Conservation (phyloP, 2,329 filamentous ascomycete genomes). For the Raffaelea arxii region DNA sequence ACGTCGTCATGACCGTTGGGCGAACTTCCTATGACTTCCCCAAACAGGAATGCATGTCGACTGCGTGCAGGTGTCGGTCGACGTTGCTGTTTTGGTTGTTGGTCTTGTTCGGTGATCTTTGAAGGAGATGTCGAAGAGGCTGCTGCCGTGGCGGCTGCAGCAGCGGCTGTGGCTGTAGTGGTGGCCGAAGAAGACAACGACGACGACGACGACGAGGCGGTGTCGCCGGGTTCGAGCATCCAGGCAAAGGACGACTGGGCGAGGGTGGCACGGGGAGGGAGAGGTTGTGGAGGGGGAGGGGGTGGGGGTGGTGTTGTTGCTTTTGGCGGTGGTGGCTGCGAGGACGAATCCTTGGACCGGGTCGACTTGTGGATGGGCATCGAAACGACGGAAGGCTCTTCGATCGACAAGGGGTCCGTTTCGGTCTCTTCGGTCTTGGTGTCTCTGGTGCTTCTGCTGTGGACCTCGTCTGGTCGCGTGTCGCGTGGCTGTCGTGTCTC, state of each 20-base stretch:
- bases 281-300: slow-evolving; percentile 18
- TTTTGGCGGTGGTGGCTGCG: slow-evolving; percentile 1
- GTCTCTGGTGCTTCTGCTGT: neutral
- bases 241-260: slow-evolving; percentile 70
- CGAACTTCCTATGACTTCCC: slow-evolving; percentile 31
- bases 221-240: slow-evolving; percentile 61
- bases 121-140: neutral
- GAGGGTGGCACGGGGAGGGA: slow-evolving; percentile 54
- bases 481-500: too few species aligned
- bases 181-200: neutral
- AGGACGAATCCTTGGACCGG: neutral
- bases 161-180: slow-evolving; percentile 7
- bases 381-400: too few species aligned
- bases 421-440: neutral
- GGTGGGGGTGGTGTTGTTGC: slow-evolving; percentile 1
- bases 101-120: slow-evolving; percentile 3
- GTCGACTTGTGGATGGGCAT: neutral
- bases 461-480: too few species aligned
- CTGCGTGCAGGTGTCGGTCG: slow-evolving; percentile 29
- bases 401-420: too few species aligned
- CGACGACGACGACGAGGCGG: slow-evolving; percentile 3
- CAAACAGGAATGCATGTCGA: slow-evolving; percentile 50
- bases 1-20: slow-evolving; percentile 5
- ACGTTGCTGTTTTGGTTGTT: slow-evolving; percentile 9
- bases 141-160: neutral